Conservation (phyloP, 164 flowering plant species). For the Aristolochia fimbriata region DNA sequence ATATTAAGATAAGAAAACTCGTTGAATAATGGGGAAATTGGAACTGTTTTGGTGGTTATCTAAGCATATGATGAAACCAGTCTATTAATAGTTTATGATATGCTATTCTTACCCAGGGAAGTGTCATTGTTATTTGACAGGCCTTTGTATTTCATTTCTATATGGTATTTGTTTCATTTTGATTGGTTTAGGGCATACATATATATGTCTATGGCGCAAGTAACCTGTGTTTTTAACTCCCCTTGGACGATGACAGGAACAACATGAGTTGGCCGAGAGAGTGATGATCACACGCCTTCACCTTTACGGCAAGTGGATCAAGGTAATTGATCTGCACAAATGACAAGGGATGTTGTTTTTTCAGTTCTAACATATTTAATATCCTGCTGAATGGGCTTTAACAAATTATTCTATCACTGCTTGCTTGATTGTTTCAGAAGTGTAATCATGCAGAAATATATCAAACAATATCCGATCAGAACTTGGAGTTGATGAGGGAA, state of each 20-base stretch:
- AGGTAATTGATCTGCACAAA: conserved; percentile 39
- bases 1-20: conserved; percentile 20
- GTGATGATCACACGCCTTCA: conserved; percentile 95
- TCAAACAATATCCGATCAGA: conserved; percentile 65
- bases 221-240: no score
- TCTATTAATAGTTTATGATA: neutral
- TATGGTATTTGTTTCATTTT: no score
- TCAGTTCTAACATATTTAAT: neutral
- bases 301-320: conserved; percentile 83
- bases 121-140: no score
- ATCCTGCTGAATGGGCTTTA: no score
- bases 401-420: neutral
- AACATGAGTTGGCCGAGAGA: conserved; percentile 83
- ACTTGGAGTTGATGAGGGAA: conserved; percentile 93
- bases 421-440: conserved; percentile 12
- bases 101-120: neutral
- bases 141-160: no score
- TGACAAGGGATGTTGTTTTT: neutral
- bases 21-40: no score
- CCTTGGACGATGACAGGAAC: conserved; percentile 38
- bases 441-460: conserved; percentile 31
- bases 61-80: neutral
- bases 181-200: no score
- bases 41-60: no score
- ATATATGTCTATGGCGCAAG: no score